Base-by-base conservation (phyloP, 371 early-diverging fungal genomes). In the Lichtheimia hyalospora region DNA sequence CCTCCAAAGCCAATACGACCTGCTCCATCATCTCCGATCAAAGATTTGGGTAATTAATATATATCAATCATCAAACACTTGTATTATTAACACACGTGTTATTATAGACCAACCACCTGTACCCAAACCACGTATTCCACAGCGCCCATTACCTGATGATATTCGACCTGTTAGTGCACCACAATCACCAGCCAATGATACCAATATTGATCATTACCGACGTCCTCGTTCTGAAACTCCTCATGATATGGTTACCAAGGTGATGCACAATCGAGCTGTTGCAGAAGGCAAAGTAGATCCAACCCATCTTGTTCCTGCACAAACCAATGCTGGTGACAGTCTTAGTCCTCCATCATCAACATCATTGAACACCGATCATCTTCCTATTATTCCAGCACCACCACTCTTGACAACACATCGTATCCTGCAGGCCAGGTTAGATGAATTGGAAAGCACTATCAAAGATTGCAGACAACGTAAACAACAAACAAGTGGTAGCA, bases 341-440 rank as follows among this genome's bases (percentile, higher is more conserved):
- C 54, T 73, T 12, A 64, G 65, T 13, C 75, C 76, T 23, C 66
- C 71, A 15, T 13, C 51, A 10, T 53, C 63, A n/a, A 57, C 68
- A 5, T 52, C 62, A 2, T 54, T 67, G 60, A 67, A 64, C 28
- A 59, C 68, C 49, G 68, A 66, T 59, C 67, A 77, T 67, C 58
- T 75, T 24, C 85, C 85, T 3, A 59, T 75, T 12, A 84, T 84
- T 43, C 85, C 85, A 1, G 74, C 74, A 5, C 79, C 85, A 0
- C 85, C 85, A 2, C 59, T 84, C 6, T 66, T 82, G 8, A 84
- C 82, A 3, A 77, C 75, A 0, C 82, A 84, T 58, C 77, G 83
- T 16, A 50, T 67, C 0, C 62, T 83, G 6, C 77, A 76, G 40
- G 51, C 52, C 1, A 72, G 70, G 28, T 54, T 74, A 39, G 71